Evolutionary conservation across 441 rosid species (phyloP).

Genomic region (Bruguiera hainesii): DNA sequence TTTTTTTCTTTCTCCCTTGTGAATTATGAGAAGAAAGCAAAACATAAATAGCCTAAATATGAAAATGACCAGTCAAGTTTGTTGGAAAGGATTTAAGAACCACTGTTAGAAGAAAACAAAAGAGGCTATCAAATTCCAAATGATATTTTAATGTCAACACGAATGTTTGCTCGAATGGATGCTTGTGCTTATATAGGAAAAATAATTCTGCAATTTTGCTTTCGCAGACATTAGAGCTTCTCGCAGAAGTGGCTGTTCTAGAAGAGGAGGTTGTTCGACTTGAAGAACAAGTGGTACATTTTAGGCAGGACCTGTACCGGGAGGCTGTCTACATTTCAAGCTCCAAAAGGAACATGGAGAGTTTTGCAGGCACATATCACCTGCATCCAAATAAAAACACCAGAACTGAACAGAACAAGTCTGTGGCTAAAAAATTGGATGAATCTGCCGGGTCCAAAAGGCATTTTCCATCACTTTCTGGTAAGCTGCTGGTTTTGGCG

Average conservation of each 20-base stretch:
- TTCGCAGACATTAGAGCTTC: constrained; percentile 71
- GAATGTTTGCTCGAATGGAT: background rate
- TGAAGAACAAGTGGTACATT: constrained; percentile 74
- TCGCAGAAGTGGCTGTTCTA: constrained; percentile 92
- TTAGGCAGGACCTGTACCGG: constrained; percentile 64
- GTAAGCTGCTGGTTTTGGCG: constrained; percentile 24
- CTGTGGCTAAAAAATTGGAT: constrained; percentile 20
- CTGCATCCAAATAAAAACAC: constrained; percentile 28
- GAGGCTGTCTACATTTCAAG: constrained; percentile 67
- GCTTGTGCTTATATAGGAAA: background rate
- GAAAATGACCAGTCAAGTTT: background rate
- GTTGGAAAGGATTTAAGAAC: background rate
- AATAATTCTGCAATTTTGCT: constrained; percentile 25
- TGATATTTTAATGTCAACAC: constrained; percentile 1
- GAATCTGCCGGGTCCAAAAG: constrained; percentile 24
- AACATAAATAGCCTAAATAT: background rate
- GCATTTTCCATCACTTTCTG: constrained; percentile 28
- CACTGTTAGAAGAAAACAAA: background rate
- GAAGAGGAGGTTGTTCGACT: constrained; percentile 89
- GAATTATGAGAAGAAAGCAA: background rate
- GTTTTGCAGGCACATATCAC: constrained; percentile 25
- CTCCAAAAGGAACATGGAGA: constrained; percentile 44
- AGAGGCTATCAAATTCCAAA: background rate
- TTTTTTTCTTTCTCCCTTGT: background rate
- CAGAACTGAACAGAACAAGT: constrained; percentile 27